Conservation (phyloP, 176 grass and related monocot species). For the Secale cereale region DNA sequence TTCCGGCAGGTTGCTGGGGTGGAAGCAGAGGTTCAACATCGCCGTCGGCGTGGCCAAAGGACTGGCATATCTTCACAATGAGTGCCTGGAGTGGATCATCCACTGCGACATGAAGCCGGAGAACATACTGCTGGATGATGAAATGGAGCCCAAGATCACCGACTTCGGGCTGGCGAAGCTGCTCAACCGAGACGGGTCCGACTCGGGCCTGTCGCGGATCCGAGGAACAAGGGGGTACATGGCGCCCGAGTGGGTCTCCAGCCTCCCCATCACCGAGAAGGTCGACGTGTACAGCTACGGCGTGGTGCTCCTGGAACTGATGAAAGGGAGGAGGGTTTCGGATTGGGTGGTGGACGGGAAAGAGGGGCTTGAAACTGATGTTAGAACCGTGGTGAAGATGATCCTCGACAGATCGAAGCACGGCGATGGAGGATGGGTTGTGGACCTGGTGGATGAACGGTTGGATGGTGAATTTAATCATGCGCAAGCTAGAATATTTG, state of each 20-base stretch:
- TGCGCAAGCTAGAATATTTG: background rate
- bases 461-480: background rate
- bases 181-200: background rate
- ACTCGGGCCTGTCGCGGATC: background rate
- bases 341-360: slow-evolving; percentile 8
- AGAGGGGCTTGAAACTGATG: background rate
- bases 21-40: slow-evolving; percentile 20
- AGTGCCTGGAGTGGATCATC: slow-evolving; percentile 23
- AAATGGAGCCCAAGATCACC: slow-evolving; percentile 25
- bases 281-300: slow-evolving; percentile 9
- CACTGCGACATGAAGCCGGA: slow-evolving; percentile 15
- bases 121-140: slow-evolving; percentile 12
- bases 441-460: slow-evolving; percentile 8
- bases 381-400: background rate
- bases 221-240: slow-evolving; percentile 16
- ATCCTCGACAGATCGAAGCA: background rate
- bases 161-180: slow-evolving; percentile 13
- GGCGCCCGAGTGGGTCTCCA: slow-evolving; percentile 15
- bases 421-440: background rate
- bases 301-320: slow-evolving; percentile 8
- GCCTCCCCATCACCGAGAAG: background rate
- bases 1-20: background rate
- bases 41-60: slow-evolving; percentile 15
- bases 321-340: background rate
- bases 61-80: slow-evolving; percentile 8